Evolutionary conservation across 179 eudicot species (phyloP), one percentile per base, ranked within the genome.

Genomic region (Spergularia azorica): DNA sequence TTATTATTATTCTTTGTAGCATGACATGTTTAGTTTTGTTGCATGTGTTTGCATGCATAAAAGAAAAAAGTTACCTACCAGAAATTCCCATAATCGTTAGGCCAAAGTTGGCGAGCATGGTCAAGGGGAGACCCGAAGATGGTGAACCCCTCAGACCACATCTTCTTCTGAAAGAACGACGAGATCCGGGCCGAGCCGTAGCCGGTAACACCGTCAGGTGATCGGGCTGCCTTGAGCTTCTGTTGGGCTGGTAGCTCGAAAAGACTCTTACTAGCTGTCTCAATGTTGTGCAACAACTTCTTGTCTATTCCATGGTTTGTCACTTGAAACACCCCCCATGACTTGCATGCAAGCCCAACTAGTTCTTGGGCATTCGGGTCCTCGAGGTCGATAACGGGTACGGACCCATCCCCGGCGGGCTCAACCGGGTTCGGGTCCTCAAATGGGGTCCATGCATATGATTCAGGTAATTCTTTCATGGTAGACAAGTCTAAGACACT

Each of bases 131-230:
- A 87, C 3, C 88, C 90, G 20, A 80, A 26, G 52, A 87, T 75
- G 59, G 92, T 83, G 79, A 87, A 88, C 36, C 92, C 92, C 72
- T 88, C 92, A 2, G 88, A 85, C 92, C 92, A 88, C 83, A 88
- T 85, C 17, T 62, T 82, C 83, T 88, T 88, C 7, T 86, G 79
- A 70, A 87, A 88, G 76, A 88, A 87, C 2, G 79, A 81, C 0
- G 87, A 84, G 10, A 88, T 85, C 0, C 85, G 89, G 52, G 90
- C 87, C 6, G 83, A 83, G 46, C 92, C 92, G 41, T 88, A 88
- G 11, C 92, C 92, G 0, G 87, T 66, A 9, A 80, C 79, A 0
- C 86, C 83, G 13, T 74, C 73, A 3, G 68, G 67, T 6, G 76
- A 54, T 0, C 88, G 85, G 17, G 85, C 78, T 0, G 84, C 89